Evolutionary conservation across 163 green algal species (phyloP).

Genomic region (Prototheca wickerhamii): DNA sequence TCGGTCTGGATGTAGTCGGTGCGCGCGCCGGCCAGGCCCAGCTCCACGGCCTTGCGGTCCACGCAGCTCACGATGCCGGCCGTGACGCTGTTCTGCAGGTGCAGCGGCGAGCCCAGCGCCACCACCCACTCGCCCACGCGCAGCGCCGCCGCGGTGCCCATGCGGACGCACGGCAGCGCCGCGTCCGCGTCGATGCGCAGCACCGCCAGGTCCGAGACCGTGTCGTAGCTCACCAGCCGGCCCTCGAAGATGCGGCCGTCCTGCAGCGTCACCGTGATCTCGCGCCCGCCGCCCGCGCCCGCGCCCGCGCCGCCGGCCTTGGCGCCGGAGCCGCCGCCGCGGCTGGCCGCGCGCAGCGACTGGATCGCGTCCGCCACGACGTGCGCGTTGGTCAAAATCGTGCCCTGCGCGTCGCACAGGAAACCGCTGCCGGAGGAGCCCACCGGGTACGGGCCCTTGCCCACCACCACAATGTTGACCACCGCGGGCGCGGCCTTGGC

Average conservation of each 20-base stretch:
- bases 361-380: slow-evolving; percentile 37
- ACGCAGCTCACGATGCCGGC: slow-evolving; percentile 76
- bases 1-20: slow-evolving; percentile 87
- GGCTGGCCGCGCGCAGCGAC: not conserved
- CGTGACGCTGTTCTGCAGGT: slow-evolving; percentile 77
- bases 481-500: slow-evolving; percentile 40
- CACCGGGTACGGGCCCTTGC: not conserved
- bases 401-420: slow-evolving; percentile 41
- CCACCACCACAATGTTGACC: slow-evolving; percentile 41
- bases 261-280: slow-evolving; percentile 43
- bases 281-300: not conserved
- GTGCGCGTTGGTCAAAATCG: slow-evolving; percentile 66
- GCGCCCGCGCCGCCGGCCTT: not conserved
- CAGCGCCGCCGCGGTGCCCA: slow-evolving; percentile 37
- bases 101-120: slow-evolving; percentile 70
- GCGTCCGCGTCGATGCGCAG: slow-evolving; percentile 32
- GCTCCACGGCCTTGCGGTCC: slow-evolving; percentile 56
- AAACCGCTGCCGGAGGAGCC: slow-evolving; percentile 44
- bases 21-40: slow-evolving; percentile 49
- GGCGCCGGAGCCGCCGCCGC: not conserved
- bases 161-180: slow-evolving; percentile 35
- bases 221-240: slow-evolving; percentile 46
- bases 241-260: slow-evolving; percentile 66
- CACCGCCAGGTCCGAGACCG: slow-evolving; percentile 55
- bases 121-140: slow-evolving; percentile 79